Evolutionary conservation across 2,329 filamentous ascomycete genomes (phyloP).

Genomic region (Xylaria sp.): DNA sequence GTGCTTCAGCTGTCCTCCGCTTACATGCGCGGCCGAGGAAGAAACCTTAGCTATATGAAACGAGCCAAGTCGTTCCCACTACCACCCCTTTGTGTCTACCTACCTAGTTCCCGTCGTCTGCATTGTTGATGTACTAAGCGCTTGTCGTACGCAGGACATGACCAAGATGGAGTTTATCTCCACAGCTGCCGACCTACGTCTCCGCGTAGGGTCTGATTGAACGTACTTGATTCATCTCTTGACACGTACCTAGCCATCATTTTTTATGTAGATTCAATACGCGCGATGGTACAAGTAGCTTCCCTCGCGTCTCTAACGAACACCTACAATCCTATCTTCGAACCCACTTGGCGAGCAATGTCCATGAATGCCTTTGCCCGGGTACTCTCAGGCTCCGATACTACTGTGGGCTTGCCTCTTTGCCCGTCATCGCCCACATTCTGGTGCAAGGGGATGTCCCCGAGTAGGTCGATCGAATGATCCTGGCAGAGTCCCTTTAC

Average conservation of each 20-base stretch:
- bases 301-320: neutral
- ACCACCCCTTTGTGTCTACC: slow-evolving; percentile 1
- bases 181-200: neutral
- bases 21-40: slow-evolving; percentile 3
- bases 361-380: slow-evolving; percentile 66
- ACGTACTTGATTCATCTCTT: neutral
- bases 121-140: slow-evolving; percentile 15
- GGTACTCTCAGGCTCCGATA: slow-evolving; percentile 72
- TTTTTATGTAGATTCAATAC: neutral
- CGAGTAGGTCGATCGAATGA: slow-evolving; percentile 72
- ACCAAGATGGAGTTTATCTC: neutral
- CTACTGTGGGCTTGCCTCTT: slow-evolving; percentile 80
- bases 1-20: slow-evolving; percentile 6
- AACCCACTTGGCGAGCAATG: slow-evolving; percentile 56
- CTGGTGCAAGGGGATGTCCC: slow-evolving; percentile 82
- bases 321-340: slow-evolving; percentile 39
- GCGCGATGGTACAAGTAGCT: slow-evolving; percentile 5
- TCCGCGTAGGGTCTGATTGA: neutral
- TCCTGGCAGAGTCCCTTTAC: slow-evolving; percentile 65
- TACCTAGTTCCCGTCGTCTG: neutral
- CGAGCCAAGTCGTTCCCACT: slow-evolving; percentile 14
- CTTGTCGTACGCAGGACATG: slow-evolving; percentile 11
- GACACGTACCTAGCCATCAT: neutral
- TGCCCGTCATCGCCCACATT: slow-evolving; percentile 85
- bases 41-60: slow-evolving; percentile 5